Percentiles rank a stretch among this genome's conserved stretches.
phyloP scores from a whole-genome alignment of 75 land plant genomes.

The Larix kaempferi region DNA sequence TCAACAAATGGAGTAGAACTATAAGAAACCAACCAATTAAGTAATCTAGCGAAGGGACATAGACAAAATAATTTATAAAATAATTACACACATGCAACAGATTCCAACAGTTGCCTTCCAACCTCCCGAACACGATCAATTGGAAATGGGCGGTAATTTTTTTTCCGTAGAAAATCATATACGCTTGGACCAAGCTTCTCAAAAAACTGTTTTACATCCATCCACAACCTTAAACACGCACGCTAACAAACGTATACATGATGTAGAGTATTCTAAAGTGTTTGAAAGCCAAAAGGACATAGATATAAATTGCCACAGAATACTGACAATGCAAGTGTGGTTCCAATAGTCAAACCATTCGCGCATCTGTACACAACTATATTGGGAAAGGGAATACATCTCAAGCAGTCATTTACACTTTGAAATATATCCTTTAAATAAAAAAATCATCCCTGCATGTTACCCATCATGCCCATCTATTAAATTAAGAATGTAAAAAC shows the following conservation, averaged over 20 bases:
- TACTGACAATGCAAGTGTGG: conserved; percentile 94
- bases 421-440: too few relatives aligned
- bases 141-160: conserved; percentile 72
- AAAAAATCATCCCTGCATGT: too few relatives aligned
- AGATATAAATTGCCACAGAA: conserved; percentile 8
- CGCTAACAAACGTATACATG: neutral
- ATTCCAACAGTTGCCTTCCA: conserved; percentile 85
- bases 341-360: conserved; percentile 96
- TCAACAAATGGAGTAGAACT: too few relatives aligned
- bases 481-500: neutral
- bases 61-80: neutral
- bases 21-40: too few relatives aligned
- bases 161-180: conserved; percentile 78
- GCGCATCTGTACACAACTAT: conserved; percentile 84
- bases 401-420: neutral
- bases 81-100: conserved; percentile 85
- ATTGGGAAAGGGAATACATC: neutral
- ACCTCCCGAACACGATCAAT: conserved; percentile 86
- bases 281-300: neutral
- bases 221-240: neutral
- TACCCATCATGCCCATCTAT: too few relatives aligned
- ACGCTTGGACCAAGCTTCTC: conserved; percentile 98
- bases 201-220: conserved; percentile 60
- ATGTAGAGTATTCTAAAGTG: too few relatives aligned
- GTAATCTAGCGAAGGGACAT: too few relatives aligned